phyloP scores from a whole-genome alignment of 148 eudicot species.

The Rhododendron ferrugineum region DNA sequence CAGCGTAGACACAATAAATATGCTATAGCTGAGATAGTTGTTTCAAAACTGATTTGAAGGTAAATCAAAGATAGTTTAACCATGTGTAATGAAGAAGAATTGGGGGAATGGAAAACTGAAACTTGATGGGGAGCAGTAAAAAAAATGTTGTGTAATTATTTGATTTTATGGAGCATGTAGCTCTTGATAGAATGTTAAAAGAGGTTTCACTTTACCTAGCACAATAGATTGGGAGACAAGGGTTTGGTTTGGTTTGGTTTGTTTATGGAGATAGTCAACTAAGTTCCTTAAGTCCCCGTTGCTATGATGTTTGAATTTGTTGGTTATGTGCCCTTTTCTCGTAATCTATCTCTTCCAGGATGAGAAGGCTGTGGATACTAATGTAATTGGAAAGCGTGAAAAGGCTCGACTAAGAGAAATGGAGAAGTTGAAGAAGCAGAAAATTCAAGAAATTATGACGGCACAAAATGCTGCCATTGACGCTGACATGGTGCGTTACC shows the following conservation, averaged over 20 bases:
- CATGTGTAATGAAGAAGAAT: neutral
- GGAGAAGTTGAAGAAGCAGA: constrained; percentile 83
- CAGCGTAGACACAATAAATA: neutral
- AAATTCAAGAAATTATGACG: constrained; percentile 80
- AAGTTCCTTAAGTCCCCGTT: neutral
- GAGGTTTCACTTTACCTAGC: neutral
- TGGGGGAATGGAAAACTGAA: neutral
- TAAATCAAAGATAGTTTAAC: neutral
- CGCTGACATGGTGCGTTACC: constrained; percentile 80
- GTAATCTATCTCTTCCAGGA: constrained; percentile 35
- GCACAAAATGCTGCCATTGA: constrained; percentile 86
- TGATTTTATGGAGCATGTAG: constrained; percentile 2
- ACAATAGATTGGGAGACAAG: neutral
- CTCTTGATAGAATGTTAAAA: neutral
- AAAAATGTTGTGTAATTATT: neutral
- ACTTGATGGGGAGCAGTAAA: neutral
- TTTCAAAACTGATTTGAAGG: neutral
- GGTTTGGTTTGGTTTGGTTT: neutral
- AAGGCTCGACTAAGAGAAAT: constrained; percentile 73
- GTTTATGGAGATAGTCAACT: neutral
- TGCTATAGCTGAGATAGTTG: neutral
- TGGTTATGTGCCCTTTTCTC: neutral
- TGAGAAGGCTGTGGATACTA: constrained; percentile 30
- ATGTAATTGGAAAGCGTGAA: constrained; percentile 68
- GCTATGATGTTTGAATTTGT: neutral